A percentile compares a stretch with the other conserved stretches of the same genome.
phyloP scores from a whole-genome alignment of 1,284 basidiomycete species.

The Fistulina hepatica region DNA sequence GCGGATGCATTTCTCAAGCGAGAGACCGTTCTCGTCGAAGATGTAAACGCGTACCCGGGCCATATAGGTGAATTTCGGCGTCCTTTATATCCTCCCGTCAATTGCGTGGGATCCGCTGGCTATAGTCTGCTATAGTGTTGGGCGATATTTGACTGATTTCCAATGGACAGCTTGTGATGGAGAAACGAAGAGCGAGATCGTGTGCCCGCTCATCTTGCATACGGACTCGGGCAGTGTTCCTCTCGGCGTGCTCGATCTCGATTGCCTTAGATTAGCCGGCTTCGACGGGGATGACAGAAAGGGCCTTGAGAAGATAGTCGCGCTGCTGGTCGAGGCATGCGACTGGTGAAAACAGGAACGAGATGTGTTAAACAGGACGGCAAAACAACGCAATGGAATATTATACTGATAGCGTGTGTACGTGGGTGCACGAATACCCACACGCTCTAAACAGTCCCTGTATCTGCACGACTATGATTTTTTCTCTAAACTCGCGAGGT shows the following conservation, averaged over 20 bases:
- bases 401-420: too few relatives aligned
- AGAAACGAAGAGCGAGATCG: slow-evolving; percentile 79
- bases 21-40: slow-evolving; percentile 50
- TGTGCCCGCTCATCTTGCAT: slow-evolving; percentile 55
- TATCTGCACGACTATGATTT: too few relatives aligned
- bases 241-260: slow-evolving; percentile 78
- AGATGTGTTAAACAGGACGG: too few relatives aligned
- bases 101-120: too few relatives aligned
- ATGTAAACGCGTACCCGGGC: slow-evolving; percentile 74
- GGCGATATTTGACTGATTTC: not conserved
- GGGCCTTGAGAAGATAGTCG: slow-evolving; percentile 63
- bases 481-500: too few relatives aligned
- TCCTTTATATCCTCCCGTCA: too few relatives aligned
- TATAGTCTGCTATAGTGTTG: not conserved
- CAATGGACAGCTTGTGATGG: slow-evolving; percentile 61
- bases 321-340: slow-evolving; percentile 45
- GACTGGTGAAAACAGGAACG: too few relatives aligned
- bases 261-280: slow-evolving; percentile 61
- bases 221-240: slow-evolving; percentile 22
- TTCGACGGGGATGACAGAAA: slow-evolving; percentile 66
- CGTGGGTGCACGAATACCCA: too few relatives aligned
- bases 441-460: too few relatives aligned
- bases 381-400: too few relatives aligned
- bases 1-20: slow-evolving; percentile 59
- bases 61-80: slow-evolving; percentile 59